Evolutionary conservation across 371 early-diverging fungal species (phyloP).

Genomic region (Syncephalastrum monosporum): DNA sequence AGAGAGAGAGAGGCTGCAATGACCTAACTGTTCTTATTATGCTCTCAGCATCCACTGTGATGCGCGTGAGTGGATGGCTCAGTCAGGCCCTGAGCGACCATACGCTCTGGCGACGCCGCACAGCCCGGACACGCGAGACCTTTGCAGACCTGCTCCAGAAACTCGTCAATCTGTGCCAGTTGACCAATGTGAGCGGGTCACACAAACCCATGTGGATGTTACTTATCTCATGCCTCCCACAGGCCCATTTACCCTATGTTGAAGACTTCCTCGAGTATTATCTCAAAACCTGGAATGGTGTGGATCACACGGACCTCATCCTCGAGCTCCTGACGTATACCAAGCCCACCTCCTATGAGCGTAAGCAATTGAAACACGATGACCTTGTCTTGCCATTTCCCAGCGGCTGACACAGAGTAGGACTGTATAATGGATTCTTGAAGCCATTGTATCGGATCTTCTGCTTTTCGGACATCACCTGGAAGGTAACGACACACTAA

Average conservation of each 20-base stretch:
- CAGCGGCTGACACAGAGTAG: conserved; percentile 16
- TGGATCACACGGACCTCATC: conserved; percentile 45
- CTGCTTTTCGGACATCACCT: conserved; percentile 37
- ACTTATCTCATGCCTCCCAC: neutral
- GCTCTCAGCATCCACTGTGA: conserved; percentile 25
- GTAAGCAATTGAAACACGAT: conserved; percentile 21
- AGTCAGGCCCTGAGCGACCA: conserved; percentile 41
- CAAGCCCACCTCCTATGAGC: conserved; percentile 45
- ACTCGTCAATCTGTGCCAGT: conserved; percentile 33
- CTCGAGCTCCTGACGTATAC: conserved; percentile 47
- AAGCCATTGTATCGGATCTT: conserved; percentile 48
- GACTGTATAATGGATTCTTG: conserved; percentile 20
- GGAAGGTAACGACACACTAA: conserved; percentile 38
- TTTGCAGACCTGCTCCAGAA: conserved; percentile 37
- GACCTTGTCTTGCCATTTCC: no score
- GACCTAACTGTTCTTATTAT: neutral
- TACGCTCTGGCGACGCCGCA: conserved; percentile 34
- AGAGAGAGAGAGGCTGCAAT: neutral
- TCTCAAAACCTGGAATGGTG: conserved; percentile 52
- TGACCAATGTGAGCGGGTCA: conserved; percentile 37
- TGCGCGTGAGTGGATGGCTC: conserved; percentile 49
- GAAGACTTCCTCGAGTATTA: conserved; percentile 46
- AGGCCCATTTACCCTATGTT: conserved; percentile 51
- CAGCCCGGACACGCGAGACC: conserved; percentile 20
- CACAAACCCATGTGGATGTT: neutral